Evolutionary conservation across 257 asterid genomes (phyloP), one percentile per base, ranked within the genome.

Genomic region (Prunella vulgaris): DNA sequence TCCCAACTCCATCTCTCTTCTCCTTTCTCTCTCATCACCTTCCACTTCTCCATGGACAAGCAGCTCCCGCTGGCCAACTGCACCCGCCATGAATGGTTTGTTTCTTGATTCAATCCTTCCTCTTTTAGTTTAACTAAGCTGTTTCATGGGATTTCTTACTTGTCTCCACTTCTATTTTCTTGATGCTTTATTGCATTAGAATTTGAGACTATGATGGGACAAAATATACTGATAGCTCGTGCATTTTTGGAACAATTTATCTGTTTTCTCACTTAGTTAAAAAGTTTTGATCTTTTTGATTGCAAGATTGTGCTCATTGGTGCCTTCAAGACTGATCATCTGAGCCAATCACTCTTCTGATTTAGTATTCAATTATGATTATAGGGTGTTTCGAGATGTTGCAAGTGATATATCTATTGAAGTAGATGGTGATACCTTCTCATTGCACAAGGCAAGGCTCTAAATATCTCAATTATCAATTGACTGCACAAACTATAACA

Each of bases 331-430:
- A 51, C 59, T 49, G 22, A 52, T 52, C 27, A 17, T 52, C 59
- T 18, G 28, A n/a, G n/a, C n/a, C n/a, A n/a, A 25, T 25, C 28
- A 25, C 28, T 46, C n/a, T 3, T 42, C 42, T 70, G 18, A 64
- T 70, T n/a, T 14, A 35, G 18, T 18, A 7, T 24, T 40, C 22
- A 8, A 57, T 66, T 51, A 25, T 40, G 74, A 72, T 51, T 64
- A 33, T 81, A 89, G 98, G 95, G 94, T 81, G 65, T 89, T 87
- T 84, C 89, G 82, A 76, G 98, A 92, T 71, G 95, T 89, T 76
- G 94, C 95, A 14, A 84, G 96, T 71, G 96, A 92, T 77, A 79
- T 89, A 74, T 82, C 86, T 9, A 84, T 92, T 25, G 89, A 84
- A 72, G 96, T 89, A 32, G 84, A 82, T 37, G 96, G 87, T 0